phyloP scores from a whole-genome alignment of 1,284 basidiomycete genomes.

The Anthracocystis panici-leucophaei region DNA sequence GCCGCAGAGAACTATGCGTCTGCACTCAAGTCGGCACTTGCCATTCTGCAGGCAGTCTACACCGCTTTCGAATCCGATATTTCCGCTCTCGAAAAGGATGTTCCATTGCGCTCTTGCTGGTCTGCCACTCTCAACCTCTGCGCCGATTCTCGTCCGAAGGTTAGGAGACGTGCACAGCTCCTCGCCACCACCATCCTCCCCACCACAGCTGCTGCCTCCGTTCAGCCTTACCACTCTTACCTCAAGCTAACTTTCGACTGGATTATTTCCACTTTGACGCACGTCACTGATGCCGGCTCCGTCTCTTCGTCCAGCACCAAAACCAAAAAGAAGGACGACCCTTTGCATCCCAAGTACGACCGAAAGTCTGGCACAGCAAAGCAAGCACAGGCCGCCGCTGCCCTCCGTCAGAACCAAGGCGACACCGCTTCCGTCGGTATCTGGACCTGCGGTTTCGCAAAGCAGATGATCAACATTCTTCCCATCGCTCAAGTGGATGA shows the following conservation, averaged over 20 bases:
- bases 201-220: constrained; percentile 33
- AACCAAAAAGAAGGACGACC: constrained; percentile 76
- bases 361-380: constrained; percentile 63
- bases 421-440: constrained; percentile 63
- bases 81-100: constrained; percentile 53
- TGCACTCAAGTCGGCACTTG: constrained; percentile 77
- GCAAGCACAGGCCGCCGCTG: constrained; percentile 59
- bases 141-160: constrained; percentile 90
- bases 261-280: constrained; percentile 78
- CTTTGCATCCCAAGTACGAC: constrained; percentile 66
- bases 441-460: constrained; percentile 65
- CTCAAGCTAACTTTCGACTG: constrained; percentile 81
- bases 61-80: constrained; percentile 77
- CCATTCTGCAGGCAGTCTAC: constrained; percentile 79
- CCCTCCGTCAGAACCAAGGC: constrained; percentile 58
- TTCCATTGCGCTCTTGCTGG: constrained; percentile 69
- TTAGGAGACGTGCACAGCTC: constrained; percentile 89
- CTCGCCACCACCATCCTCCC: constrained; percentile 78
- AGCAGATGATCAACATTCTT: constrained; percentile 53
- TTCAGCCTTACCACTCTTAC: constrained; percentile 81
- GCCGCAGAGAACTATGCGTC: constrained; percentile 76
- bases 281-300: constrained; percentile 76
- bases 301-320: constrained; percentile 71
- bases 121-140: constrained; percentile 82
- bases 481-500: constrained; percentile 53